phyloP scores from a whole-genome alignment of 1,284 basidiomycete genomes.

The Xerocomus minutiporus region DNA sequence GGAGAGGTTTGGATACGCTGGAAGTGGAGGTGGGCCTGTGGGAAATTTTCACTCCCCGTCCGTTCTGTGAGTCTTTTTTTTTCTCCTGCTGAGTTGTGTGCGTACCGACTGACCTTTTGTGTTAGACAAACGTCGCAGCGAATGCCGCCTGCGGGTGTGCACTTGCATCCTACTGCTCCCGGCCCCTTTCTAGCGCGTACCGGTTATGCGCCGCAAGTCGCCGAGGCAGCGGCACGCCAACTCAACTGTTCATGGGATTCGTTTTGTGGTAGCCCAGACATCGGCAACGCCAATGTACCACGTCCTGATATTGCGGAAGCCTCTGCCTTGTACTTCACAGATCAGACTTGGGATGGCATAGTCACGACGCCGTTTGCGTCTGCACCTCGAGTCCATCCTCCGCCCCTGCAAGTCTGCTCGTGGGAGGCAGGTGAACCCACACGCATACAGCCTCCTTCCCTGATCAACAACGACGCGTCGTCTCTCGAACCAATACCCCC shows the following conservation, averaged over 20 bases:
- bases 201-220: neutral
- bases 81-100: neutral
- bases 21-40: neutral
- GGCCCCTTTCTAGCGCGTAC: neutral
- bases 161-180: neutral
- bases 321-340: neutral
- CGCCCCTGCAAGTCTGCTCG: neutral
- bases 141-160: neutral
- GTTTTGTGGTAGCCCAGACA: neutral
- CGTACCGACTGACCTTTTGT: neutral
- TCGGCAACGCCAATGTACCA: neutral
- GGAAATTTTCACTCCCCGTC: neutral
- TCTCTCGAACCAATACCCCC: neutral
- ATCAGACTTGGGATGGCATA: slow-evolving; percentile 13
- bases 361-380: neutral
- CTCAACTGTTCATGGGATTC: neutral
- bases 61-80: slow-evolving; percentile 6
- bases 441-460: neutral
- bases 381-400: neutral
- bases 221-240: neutral
- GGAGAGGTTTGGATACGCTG: slow-evolving; percentile 11
- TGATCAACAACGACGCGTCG: neutral
- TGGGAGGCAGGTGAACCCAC: slow-evolving; percentile 2
- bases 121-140: neutral
- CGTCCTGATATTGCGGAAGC: neutral